phyloP scores from a whole-genome alignment of 164 flowering plant genomes.

The Magnolia sinica region DNA sequence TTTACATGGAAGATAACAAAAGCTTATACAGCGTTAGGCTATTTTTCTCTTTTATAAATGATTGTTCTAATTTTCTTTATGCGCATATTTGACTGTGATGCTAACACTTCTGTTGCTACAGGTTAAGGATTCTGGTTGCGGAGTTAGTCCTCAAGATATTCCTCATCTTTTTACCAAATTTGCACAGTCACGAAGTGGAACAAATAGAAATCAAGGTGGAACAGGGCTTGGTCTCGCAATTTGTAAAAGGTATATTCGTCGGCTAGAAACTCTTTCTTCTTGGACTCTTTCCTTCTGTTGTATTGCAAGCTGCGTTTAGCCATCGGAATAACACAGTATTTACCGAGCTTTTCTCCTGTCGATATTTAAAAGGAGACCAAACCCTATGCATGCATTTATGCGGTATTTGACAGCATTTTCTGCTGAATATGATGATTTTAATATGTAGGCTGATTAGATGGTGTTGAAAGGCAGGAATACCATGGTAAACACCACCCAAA shows the following conservation, averaged over 20 bases:
- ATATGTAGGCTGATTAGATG: no score
- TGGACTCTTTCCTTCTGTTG: neutral
- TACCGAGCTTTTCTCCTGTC: no score
- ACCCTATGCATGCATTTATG: no score
- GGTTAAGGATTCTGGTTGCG: conserved; percentile 73
- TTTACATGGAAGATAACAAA: neutral
- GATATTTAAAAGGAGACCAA: no score
- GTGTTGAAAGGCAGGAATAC: no score
- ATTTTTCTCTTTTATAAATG: no score
- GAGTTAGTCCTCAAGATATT: conserved; percentile 49
- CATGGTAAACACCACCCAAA: no score
- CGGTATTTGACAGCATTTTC: no score
- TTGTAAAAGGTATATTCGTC: conserved; percentile 44
- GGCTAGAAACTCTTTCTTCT: neutral
- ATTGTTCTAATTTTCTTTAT: neutral
- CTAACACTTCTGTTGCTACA: conserved; percentile 20
- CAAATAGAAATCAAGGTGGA: conserved; percentile 31
- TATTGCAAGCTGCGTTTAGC: no score
- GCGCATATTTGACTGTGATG: neutral
- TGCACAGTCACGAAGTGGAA: conserved; percentile 32
- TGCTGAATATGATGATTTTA: no score
- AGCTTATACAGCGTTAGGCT: neutral
- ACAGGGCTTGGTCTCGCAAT: conserved; percentile 70
- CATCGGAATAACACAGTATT: no score
- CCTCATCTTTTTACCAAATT: conserved; percentile 56